Base-by-base conservation (phyloP, 2,329 filamentous ascomycete genomes). In the Huntiella savannae region DNA sequence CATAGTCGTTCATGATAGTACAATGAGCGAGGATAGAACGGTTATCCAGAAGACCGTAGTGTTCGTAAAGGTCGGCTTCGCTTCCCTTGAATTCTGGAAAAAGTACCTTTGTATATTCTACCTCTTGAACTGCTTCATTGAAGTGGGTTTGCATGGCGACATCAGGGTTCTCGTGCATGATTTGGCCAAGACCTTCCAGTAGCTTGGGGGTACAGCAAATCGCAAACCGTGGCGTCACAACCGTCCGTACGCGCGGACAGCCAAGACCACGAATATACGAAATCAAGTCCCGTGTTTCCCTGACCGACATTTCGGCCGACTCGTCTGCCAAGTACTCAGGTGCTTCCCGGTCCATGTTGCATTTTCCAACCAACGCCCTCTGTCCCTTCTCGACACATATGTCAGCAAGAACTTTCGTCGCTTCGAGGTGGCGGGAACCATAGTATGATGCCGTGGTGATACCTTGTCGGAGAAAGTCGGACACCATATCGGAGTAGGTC, bases 81-180 rank as follows among this genome's bases (percentile, higher is more conserved):
- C 64, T 73, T 16, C 43, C 47, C 2, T 55, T 52, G 43, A 74
- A 74, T 1, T 63, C 57, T 0, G 73, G 73, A 52, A 77, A 79
- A 2, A 80, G 58, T 1, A 62, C 56, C 5, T 57, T 58, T 0
- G 75, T 79, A 15, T 68, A 66, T 1, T 61, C 52, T 45, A 77
- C 72, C 56, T 80, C 76, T 49, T 75, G 68, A 53, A 66, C 62
- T 0, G 75, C 73, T 54, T 80, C 76, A 56, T 77, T 73, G 61
- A 80, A 79, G 55, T 80, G 77, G 3, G 75, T 79, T 58, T 81
- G 76, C 32, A 82, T 70, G 0, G 71, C 63, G 15, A 79, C 55
- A 1, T 64, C 56, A 0, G 61, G 60, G 47, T 78, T 63, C 7
- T 61, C 52, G 3, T 53, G 52, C 0, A 70, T 69, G 17, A 80